Percentiles rank a stretch among this genome's conserved stretches.
These are phyloP conservation scores for Aurantiochytrium sp. DNA, from an alignment of 108 stramenopile genomes.

Conservation along the genomic window DNA sequence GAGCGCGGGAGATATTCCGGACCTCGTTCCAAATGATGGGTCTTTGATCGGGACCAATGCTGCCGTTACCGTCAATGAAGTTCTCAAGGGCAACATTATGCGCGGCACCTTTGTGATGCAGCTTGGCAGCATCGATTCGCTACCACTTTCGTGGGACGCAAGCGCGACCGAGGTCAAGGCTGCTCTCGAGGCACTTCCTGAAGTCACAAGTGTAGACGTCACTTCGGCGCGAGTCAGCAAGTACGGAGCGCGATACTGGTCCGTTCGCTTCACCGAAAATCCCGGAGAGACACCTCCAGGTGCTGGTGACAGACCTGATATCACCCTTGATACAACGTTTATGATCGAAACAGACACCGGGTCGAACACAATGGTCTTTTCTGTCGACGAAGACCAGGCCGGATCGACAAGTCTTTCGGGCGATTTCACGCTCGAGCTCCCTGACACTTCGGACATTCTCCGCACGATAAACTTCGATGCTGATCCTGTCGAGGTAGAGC, in stretches of 20 bases:
- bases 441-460: slow-evolving; percentile 20
- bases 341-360: background rate
- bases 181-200: background rate
- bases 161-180: background rate
- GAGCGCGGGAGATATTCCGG: background rate
- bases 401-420: slow-evolving; percentile 61
- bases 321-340: slow-evolving; percentile 41
- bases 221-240: slow-evolving; percentile 57
- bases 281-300: slow-evolving; percentile 56
- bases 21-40: background rate
- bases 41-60: background rate
- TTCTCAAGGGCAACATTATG: background rate
- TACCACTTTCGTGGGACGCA: background rate
- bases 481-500: slow-evolving; percentile 37
- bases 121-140: background rate
- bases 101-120: background rate
- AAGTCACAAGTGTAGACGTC: slow-evolving; percentile 43
- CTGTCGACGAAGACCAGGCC: slow-evolving; percentile 46
- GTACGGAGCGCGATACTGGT: slow-evolving; percentile 64
- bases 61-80: background rate
- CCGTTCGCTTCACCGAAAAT: slow-evolving; percentile 60
- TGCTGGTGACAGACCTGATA: slow-evolving; percentile 51
- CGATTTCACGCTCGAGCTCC: slow-evolving; percentile 54
- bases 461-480: slow-evolving; percentile 57
- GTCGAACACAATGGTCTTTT: slow-evolving; percentile 26